A percentile compares a stretch with the other conserved stretches of the same genome.
Conservation (phyloP, 805 yeast genomes). For the Candida yuanshanica region DNA sequence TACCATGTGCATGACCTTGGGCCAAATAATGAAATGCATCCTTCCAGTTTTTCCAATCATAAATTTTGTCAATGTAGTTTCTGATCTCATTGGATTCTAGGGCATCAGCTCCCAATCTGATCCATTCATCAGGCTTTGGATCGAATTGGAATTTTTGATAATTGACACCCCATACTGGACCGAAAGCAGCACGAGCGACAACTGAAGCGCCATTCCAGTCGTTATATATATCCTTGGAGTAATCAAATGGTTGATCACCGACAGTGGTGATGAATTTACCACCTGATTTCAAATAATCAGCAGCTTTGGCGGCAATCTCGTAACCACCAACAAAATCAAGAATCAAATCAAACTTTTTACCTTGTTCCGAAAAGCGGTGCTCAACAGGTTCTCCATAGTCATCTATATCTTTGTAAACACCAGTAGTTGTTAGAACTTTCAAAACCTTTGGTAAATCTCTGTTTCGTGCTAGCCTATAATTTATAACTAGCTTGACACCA, state of each 20-base stretch:
- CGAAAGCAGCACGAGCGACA: conserved; percentile 17
- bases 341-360: conserved; percentile 46
- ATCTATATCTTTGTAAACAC: conserved; percentile 28
- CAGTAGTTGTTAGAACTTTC: conserved; percentile 19
- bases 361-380: conserved; percentile 6
- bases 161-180: conserved; percentile 30
- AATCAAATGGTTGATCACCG: conserved; percentile 51
- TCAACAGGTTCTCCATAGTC: conserved; percentile 22
- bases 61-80: conserved; percentile 43
- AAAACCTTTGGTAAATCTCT: conserved; percentile 19
- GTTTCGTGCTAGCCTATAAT: conserved; percentile 33
- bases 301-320: conserved; percentile 37
- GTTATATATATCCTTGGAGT: conserved; percentile 30
- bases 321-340: conserved; percentile 69
- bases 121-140: conserved; percentile 33
- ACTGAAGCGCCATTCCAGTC: conserved; percentile 31
- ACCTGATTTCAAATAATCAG: conserved; percentile 35
- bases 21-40: conserved; percentile 50
- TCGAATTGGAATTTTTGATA: conserved; percentile 31
- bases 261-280: conserved; percentile 48
- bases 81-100: conserved; percentile 41
- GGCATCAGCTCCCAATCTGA: conserved; percentile 36
- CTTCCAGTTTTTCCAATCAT: conserved; percentile 47
- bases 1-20: conserved; percentile 57
- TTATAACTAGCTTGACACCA: conserved; percentile 51